A percentile compares a stretch with the other conserved stretches of the same genome.
Evolutionary conservation across 306 rosid species (phyloP).

Genomic region (Cucurbita argyrosperma): DNA sequence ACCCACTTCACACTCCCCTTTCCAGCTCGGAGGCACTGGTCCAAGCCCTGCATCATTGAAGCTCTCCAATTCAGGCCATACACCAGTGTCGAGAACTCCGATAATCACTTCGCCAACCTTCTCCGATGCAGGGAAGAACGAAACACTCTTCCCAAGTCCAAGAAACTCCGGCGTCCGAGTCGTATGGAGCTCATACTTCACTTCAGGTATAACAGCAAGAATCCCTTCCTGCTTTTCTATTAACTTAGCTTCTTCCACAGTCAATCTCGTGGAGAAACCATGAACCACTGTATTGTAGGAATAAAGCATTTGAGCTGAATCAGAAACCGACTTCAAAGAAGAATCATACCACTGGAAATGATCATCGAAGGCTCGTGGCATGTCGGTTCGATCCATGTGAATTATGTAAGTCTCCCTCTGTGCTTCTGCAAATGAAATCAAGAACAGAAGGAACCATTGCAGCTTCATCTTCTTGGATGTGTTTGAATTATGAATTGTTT

Average conservation of each 20-base stretch:
- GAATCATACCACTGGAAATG: conserved; percentile 60
- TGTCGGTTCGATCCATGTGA: conserved; percentile 66
- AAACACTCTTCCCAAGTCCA: conserved; percentile 29
- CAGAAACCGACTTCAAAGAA: conserved; percentile 55
- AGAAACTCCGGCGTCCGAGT: conserved; percentile 83
- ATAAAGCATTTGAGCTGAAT: conserved; percentile 60
- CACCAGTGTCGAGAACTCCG: conserved; percentile 83
- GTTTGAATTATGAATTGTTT: neutral
- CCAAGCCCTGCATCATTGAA: conserved; percentile 50
- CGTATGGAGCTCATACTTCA: conserved; percentile 67
- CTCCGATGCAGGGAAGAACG: conserved; percentile 10
- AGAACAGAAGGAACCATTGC: conserved; percentile 21
- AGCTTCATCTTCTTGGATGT: conserved; percentile 19
- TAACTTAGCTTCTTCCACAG: conserved; percentile 46
- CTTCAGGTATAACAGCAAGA: conserved; percentile 47
- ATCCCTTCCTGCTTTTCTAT: conserved; percentile 50
- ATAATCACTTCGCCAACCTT: conserved; percentile 38
- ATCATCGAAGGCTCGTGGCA: conserved; percentile 50
- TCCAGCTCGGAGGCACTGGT: conserved; percentile 53
- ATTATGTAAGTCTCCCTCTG: conserved; percentile 50
- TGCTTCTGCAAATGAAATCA: conserved; percentile 18
- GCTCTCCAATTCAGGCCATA: conserved; percentile 72
- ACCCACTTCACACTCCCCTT: conserved; percentile 60
- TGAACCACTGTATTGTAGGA: conserved; percentile 54
- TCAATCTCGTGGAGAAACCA: conserved; percentile 77